Conservation (phyloP, 495 filamentous ascomycete genomes). For the Corynascus novoguineensis region DNA sequence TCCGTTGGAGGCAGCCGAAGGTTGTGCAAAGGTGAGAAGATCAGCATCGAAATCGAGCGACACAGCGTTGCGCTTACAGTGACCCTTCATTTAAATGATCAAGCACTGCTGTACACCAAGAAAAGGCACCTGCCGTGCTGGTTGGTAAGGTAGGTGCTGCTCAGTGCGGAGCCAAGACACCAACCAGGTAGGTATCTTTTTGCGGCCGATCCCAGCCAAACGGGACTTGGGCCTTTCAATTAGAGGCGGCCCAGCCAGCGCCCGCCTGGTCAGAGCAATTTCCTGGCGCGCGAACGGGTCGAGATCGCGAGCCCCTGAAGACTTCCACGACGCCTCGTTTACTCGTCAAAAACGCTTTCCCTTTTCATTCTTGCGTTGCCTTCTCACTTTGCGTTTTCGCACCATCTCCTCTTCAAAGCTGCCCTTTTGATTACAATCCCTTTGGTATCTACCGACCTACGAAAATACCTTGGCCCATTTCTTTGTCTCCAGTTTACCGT, state of each 20-base stretch:
- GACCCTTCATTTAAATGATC: conserved; percentile 13
- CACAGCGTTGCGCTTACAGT: background rate
- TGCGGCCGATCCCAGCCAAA: conserved; percentile 19
- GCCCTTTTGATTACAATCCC: conserved; percentile 16
- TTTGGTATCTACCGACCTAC: background rate
- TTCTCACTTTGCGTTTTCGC: conserved; percentile 7
- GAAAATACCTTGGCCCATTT: background rate
- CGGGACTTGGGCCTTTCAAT: conserved; percentile 17
- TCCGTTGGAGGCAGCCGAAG: background rate
- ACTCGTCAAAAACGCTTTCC: background rate
- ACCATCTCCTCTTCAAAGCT: background rate
- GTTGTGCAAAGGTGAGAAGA: background rate
- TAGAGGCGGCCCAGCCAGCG: conserved; percentile 21
- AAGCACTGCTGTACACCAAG: conserved; percentile 4
- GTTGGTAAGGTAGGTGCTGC: conserved; percentile 12
- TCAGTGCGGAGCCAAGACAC: conserved; percentile 11
- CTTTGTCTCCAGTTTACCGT: background rate
- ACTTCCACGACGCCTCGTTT: conserved; percentile 18
- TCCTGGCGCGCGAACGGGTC: conserved; percentile 20
- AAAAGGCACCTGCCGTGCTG: background rate
- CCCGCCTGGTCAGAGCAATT: conserved; percentile 24
- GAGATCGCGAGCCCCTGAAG: conserved; percentile 24
- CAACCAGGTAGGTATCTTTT: conserved; percentile 23
- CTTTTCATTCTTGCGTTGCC: conserved; percentile 2
- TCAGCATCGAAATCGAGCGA: background rate